Conservation (phyloP, 2,329 filamentous ascomycete genomes). For the Calonectria pseudoreteaudii region DNA sequence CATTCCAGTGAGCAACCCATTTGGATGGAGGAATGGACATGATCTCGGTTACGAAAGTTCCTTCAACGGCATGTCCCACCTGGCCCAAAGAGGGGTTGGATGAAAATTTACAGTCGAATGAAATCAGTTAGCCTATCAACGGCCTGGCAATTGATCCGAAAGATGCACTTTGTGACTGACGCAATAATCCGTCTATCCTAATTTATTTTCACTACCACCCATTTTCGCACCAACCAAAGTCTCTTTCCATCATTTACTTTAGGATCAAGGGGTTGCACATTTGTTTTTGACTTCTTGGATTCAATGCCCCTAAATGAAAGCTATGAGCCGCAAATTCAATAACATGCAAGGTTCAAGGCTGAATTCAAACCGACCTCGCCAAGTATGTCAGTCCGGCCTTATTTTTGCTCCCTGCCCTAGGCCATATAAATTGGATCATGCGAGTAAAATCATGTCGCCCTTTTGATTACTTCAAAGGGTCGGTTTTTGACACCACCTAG, state of each 20-base stretch:
- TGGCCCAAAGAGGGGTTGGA: neutral
- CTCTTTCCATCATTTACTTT: neutral
- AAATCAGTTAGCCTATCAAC: neutral
- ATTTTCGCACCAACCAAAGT: neutral
- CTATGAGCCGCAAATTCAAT: neutral
- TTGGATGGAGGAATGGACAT: neutral
- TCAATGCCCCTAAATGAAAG: neutral
- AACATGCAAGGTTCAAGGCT: neutral
- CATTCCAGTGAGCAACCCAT: neutral
- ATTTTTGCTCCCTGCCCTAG: too few relatives aligned
- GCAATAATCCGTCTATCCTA: neutral
- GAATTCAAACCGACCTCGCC: neutral
- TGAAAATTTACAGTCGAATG: neutral
- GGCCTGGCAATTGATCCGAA: neutral
- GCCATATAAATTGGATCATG: neutral
- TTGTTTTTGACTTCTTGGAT: neutral
- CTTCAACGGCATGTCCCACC: neutral
- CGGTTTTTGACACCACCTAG: neutral
- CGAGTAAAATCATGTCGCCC: neutral
- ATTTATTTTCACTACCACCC: neutral
- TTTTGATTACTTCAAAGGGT: neutral
- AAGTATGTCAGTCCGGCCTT: too few relatives aligned
- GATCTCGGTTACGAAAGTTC: neutral
- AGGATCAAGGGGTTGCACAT: too few relatives aligned
- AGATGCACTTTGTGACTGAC: neutral